A percentile compares a stretch with the other conserved stretches of the same genome.
Evolutionary conservation across 768 basidiomycete genomes (phyloP).

Genomic region (Tulasnella calospora): DNA sequence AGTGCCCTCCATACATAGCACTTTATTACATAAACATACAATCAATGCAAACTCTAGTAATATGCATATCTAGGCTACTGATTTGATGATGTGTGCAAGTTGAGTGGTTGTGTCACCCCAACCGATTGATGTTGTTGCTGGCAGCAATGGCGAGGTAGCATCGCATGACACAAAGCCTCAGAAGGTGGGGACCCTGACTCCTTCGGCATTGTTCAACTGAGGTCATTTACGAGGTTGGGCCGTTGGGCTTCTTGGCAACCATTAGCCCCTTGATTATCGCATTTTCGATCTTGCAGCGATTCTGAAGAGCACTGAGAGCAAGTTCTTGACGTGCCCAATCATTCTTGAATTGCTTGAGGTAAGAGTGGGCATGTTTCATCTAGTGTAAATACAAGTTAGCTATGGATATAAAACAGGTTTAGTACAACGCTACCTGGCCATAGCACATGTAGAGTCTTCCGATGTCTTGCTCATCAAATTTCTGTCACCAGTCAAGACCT

Average conservation of each 20-base stretch:
- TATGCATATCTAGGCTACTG: too few species aligned
- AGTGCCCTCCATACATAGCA: too few species aligned
- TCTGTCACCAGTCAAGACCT: not conserved
- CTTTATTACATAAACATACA: too few species aligned
- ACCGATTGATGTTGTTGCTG: too few species aligned
- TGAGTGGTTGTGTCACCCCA: too few species aligned
- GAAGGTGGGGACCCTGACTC: too few species aligned
- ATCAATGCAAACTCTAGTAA: too few species aligned
- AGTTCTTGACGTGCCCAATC: not conserved
- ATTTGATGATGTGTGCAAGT: too few species aligned
- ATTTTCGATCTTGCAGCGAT: not conserved
- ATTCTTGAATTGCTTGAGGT: not conserved
- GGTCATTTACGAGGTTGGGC: too few species aligned
- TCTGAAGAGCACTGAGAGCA: not conserved
- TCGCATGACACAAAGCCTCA: too few species aligned
- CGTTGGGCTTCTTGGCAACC: not conserved
- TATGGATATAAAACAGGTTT: not conserved
- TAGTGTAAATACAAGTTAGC: not conserved
- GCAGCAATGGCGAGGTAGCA: too few species aligned
- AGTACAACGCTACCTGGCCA: not conserved
- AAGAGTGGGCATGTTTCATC: not conserved
- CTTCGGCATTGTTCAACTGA: too few species aligned
- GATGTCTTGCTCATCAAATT: not conserved
- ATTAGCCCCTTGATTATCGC: not conserved
- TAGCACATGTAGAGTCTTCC: not conserved